These are phyloP conservation scores for Styphnolobium japonicum DNA, from an alignment of 306 rosid species.

Conservation along the genomic window DNA sequence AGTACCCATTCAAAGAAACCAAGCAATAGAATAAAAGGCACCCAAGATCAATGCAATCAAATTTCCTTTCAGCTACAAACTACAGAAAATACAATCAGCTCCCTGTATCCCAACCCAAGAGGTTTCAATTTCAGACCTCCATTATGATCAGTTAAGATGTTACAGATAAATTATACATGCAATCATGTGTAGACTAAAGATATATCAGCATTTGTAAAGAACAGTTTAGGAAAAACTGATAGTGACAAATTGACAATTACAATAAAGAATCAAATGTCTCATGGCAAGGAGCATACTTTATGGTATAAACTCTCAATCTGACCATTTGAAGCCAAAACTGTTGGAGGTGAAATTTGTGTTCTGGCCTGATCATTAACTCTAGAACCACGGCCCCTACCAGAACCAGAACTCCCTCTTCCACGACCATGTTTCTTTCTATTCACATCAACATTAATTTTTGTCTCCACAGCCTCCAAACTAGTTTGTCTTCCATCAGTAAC, in stretches of 20 bases:
- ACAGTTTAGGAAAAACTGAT: background rate
- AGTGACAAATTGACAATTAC: slow-evolving; percentile 1
- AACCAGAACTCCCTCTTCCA: slow-evolving; percentile 77
- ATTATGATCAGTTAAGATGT: slow-evolving; percentile 3
- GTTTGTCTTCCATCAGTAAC: slow-evolving; percentile 61
- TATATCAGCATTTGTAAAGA: background rate
- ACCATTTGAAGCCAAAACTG: slow-evolving; percentile 66
- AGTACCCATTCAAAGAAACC: background rate
- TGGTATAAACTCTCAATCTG: slow-evolving; percentile 56
- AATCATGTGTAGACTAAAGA: background rate
- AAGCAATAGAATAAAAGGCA: background rate
- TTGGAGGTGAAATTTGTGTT: slow-evolving; percentile 47
- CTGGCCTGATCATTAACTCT: slow-evolving; percentile 66
- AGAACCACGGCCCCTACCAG: slow-evolving; percentile 85
- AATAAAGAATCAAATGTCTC: slow-evolving; percentile 18
- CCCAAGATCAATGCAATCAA: slow-evolving; percentile 7
- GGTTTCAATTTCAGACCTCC: background rate
- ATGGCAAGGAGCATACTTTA: slow-evolving; percentile 43
- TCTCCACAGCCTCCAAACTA: slow-evolving; percentile 54
- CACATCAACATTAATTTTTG: slow-evolving; percentile 53
- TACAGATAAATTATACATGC: background rate
- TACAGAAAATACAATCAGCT: background rate
- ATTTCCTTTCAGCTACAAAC: slow-evolving; percentile 5
- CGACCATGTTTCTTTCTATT: slow-evolving; percentile 81
- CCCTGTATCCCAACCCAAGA: background rate